Evolutionary conservation across 441 rosid species (phyloP).

Genomic region (Viola pubescens): DNA sequence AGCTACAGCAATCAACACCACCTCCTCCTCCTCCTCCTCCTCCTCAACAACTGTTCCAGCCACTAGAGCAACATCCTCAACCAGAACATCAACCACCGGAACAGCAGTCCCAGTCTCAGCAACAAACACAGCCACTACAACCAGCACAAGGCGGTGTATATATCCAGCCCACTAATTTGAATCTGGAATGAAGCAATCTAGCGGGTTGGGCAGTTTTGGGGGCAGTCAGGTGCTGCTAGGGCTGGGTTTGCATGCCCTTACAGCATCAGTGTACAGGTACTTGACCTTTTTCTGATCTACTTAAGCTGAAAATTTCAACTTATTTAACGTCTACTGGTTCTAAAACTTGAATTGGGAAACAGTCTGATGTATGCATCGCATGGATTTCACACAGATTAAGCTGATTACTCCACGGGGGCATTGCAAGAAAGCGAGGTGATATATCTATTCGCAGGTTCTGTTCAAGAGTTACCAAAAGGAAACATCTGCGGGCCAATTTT

Average conservation of each 20-base stretch:
- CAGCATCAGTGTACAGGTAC: conserved; percentile 81
- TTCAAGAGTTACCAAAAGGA: conserved; percentile 16
- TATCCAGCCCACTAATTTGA: conserved; percentile 52
- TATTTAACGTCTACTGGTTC: not conserved
- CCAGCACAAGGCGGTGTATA: conserved; percentile 52
- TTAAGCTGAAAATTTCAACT: not conserved
- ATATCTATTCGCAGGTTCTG: conserved; percentile 22
- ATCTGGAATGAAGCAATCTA: conserved; percentile 49
- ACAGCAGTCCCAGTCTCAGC: conserved; percentile 45
- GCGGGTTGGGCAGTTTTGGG: conserved; percentile 39
- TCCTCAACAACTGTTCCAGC: conserved; percentile 46
- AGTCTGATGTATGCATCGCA: conserved; percentile 6
- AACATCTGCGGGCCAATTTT: conserved; percentile 18
- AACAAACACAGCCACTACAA: conserved; percentile 42
- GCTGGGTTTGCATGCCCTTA: conserved; percentile 49
- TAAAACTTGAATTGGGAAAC: conserved; percentile 4
- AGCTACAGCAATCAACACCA: conserved; percentile 33
- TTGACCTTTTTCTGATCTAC: not conserved
- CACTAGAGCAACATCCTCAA: conserved; percentile 42
- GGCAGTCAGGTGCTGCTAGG: conserved; percentile 40
- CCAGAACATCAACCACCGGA: conserved; percentile 47
- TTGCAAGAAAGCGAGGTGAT: conserved; percentile 21
- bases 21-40: conserved; percentile 17
- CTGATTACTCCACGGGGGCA: conserved; percentile 38
- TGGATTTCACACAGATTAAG: conserved; percentile 44